These are phyloP conservation scores for Argentina anserina DNA, from an alignment of 306 rosid genomes.

Conservation along the genomic window DNA sequence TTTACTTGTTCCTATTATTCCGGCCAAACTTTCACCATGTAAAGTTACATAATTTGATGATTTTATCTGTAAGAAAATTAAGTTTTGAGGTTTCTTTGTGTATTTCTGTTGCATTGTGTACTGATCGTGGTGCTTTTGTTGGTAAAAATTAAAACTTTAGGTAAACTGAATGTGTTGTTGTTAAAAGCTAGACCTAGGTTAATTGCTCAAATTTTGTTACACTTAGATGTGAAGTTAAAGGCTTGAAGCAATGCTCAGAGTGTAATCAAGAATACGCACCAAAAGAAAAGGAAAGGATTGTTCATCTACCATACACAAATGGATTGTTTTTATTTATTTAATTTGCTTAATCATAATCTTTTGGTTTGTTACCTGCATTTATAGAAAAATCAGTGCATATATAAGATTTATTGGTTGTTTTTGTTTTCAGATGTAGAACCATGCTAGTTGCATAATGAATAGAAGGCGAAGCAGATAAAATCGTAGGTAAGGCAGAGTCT, in stretches of 20 bases:
- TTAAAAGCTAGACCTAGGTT: background rate
- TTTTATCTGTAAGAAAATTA: background rate
- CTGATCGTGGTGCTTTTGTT: background rate
- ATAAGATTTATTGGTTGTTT: background rate
- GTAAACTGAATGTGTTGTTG: background rate
- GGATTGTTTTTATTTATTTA: background rate
- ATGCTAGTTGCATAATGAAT: conserved; percentile 69
- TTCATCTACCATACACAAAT: background rate
- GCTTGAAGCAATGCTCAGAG: background rate
- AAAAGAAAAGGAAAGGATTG: background rate
- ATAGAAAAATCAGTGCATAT: background rate
- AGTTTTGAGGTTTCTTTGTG: background rate
- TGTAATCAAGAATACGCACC: background rate
- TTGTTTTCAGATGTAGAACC: conserved; percentile 88
- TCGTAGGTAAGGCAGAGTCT: no score
- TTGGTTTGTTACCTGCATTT: background rate
- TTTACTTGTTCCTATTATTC: background rate
- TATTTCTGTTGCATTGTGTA: background rate
- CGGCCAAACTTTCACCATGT: background rate
- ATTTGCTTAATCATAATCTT: background rate
- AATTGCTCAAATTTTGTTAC: background rate
- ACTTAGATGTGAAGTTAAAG: background rate
- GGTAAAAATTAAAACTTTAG: background rate
- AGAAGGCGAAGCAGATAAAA: conserved; percentile 86
- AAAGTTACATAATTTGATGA: background rate